phyloP scores from a whole-genome alignment of 2,329 filamentous ascomycete species.

The Rhytidhysteron rufulum region DNA sequence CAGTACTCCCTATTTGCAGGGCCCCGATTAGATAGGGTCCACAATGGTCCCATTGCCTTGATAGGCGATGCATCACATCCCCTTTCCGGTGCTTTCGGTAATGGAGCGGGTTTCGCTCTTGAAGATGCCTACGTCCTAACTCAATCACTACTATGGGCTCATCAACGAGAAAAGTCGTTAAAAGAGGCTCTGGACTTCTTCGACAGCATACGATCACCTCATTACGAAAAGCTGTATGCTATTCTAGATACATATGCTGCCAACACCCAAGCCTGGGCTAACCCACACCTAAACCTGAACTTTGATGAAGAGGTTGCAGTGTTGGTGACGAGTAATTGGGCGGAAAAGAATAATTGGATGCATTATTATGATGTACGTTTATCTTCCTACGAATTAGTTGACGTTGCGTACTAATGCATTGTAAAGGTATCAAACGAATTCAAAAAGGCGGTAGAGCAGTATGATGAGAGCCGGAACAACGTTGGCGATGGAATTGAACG shows the following conservation, averaged over 20 bases:
- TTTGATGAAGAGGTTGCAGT: not conserved
- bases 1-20: not conserved
- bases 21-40: not conserved
- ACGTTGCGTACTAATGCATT: too few relatives aligned
- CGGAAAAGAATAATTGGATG: not conserved
- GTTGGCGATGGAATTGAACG: too few relatives aligned
- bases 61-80: conserved; percentile 56
- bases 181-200: conserved; percentile 28
- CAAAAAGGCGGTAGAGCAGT: too few relatives aligned
- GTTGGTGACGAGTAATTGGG: not conserved
- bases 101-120: conserved; percentile 45
- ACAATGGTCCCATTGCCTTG: conserved; percentile 36
- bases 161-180: conserved; percentile 23
- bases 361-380: not conserved
- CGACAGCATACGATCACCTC: conserved; percentile 37
- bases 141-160: conserved; percentile 19
- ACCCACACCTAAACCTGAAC: not conserved
- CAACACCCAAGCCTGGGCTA: not conserved
- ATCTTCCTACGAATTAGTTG: too few relatives aligned
- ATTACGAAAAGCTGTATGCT: conserved; percentile 40
- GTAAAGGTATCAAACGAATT: too few relatives aligned
- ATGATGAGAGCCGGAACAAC: too few relatives aligned
- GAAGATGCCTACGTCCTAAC: conserved; percentile 46
- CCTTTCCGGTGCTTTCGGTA: conserved; percentile 46
- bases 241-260: conserved; percentile 19